phyloP scores from a whole-genome alignment of 129 eudicot genomes.

The Centella asiatica region DNA sequence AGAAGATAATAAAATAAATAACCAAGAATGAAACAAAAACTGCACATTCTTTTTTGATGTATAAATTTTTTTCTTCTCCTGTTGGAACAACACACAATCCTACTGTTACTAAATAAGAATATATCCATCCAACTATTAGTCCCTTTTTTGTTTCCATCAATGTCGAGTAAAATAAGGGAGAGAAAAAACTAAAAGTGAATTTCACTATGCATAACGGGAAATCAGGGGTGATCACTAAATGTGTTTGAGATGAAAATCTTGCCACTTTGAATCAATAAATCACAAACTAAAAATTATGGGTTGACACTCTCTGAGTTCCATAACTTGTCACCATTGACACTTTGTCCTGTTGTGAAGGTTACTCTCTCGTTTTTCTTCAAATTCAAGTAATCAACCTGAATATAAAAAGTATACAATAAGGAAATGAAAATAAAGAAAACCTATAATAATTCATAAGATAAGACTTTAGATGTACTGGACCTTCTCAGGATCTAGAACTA shows the following conservation, averaged over 20 bases:
- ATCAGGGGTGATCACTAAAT: neutral
- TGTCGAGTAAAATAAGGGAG: neutral
- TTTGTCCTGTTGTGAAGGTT: slow-evolving; percentile 28
- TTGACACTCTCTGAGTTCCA: slow-evolving; percentile 66
- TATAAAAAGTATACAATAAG: slow-evolving; percentile 3
- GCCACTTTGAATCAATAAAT: neutral
- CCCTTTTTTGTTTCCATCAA: neutral
- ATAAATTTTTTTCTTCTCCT: no score
- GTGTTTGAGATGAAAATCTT: neutral
- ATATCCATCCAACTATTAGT: neutral
- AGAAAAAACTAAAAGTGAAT: neutral
- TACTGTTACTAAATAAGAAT: neutral
- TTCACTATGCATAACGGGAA: slow-evolving; percentile 5
- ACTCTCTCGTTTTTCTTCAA: slow-evolving; percentile 68
- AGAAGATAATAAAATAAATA: no score
- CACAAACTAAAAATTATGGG: slow-evolving; percentile 29
- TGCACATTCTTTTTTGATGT: no score
- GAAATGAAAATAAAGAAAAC: neutral
- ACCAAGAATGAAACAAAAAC: no score
- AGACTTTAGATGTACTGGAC: slow-evolving; percentile 22
- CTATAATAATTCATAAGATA: neutral
- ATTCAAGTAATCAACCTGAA: slow-evolving; percentile 88
- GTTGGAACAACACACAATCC: no score
- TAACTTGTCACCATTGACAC: slow-evolving; percentile 31
- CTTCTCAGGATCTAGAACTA: slow-evolving; percentile 80